Conservation (phyloP, 805 yeast genomes). For the Yarrowia hollandica region DNA sequence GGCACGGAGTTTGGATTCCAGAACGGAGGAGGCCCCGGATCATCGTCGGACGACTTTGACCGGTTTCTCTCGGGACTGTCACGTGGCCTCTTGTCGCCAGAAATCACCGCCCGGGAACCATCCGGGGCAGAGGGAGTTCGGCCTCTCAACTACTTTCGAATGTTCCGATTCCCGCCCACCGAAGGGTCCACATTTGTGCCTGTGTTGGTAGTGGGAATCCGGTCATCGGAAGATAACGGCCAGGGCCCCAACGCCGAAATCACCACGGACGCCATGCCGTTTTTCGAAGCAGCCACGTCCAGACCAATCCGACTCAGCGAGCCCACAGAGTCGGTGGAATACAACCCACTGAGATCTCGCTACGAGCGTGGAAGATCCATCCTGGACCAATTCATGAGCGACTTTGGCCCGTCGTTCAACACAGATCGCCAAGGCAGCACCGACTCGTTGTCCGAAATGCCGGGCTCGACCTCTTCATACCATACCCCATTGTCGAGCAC, state of each 20-base stretch:
- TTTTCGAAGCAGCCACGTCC: constrained; percentile 27
- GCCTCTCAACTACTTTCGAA: constrained; percentile 41
- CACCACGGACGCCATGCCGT: constrained; percentile 20
- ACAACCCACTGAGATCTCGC: constrained; percentile 12
- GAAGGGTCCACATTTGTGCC: constrained; percentile 46
- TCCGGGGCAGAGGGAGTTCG: constrained; percentile 26
- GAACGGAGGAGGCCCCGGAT: constrained; percentile 25
- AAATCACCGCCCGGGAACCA: constrained; percentile 38
- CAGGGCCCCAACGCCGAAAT: constrained; percentile 20
- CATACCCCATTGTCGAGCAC: constrained; percentile 10
- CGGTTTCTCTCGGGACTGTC: constrained; percentile 49
- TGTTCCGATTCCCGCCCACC: constrained; percentile 40
- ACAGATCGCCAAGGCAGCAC: not conserved
- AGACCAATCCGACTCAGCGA: constrained; percentile 23
- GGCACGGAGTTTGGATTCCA: constrained; percentile 30
- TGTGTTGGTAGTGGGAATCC: constrained; percentile 51
- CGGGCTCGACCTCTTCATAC: not conserved
- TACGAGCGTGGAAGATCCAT: constrained; percentile 24
- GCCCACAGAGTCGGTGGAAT: not conserved
- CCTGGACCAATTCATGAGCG: constrained; percentile 23
- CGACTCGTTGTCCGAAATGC: constrained; percentile 12
- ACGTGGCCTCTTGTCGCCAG: constrained; percentile 46
- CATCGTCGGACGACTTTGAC: constrained; percentile 40
- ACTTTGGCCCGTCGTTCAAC: constrained; percentile 26
- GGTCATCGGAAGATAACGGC: constrained; percentile 43